Evolutionary conservation across 192 early-diverging fungal genomes (phyloP), one percentile per base, ranked within the genome.

Genomic region (Coemansia erecta): DNA sequence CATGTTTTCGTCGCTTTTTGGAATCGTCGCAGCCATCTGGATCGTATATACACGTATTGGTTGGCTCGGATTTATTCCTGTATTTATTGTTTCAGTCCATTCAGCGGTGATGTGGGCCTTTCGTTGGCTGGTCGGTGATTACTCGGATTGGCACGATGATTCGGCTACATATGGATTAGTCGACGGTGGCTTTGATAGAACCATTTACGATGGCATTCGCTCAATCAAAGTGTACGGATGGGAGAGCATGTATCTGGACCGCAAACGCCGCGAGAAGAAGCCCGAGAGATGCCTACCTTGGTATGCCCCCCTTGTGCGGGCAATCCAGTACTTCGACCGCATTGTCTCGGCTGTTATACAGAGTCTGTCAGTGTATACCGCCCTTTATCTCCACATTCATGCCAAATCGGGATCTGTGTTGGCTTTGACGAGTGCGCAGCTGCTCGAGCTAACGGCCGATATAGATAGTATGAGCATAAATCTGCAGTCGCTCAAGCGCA

Each of bases 211-310:
- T 3, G 55, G 39, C 13, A 77, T 70, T 10, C 65, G 56, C 23
- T 59, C 64, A 4, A 62, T 77, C 14, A 77, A 70, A 57, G 23
- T 77, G 23, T 70, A 66, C 58, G 64, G 68, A n/a, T 77, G 73
- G 73, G 73, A 77, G 24, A 46, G 24, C 22, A 61, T 63, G 41
- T 70, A 56, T 35, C 23, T 61, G 24, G 60, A 66, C 19, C 31
- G 55, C 2, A n/a, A 53, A 0, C 44, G 52, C 8, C n/a, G n/a
- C n/a, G n/a, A n/a, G n/a, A n/a, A n/a, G n/a, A n/a, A n/a, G n/a
- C n/a, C n/a, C n/a, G n/a, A n/a, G n/a, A n/a, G n/a, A n/a, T n/a
- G n/a, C n/a, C 22, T 21, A 37, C 73, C 73, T 9, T 76, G 67
- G 73, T 76, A 76, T 24, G 63, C 67, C 8, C 64, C 63, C 1